Base-by-base conservation (phyloP, 805 yeast species). In the Suhomyces prunicola region DNA sequence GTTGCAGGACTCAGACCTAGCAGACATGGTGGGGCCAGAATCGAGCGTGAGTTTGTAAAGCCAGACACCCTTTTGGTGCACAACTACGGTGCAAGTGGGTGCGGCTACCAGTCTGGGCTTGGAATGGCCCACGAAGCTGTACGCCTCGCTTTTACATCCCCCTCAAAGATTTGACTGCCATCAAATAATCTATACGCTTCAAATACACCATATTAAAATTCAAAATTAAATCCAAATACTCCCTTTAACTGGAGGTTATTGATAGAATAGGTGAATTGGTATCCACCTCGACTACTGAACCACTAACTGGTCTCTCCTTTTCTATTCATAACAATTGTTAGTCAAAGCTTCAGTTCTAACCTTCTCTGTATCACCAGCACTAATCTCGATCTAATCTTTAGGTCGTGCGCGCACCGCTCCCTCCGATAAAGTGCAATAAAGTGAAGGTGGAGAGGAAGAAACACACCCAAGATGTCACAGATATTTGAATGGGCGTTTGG, bases 401-500 rank as follows among this genome's bases (percentile, higher is more conserved):
- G 42, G 42, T 17, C 42, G 42, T 39, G 42, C 42, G 24, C 42
- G 42, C 13, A 39, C 42, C 42, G 42, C 42, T 19, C 22, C 41
- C 9, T 9, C 42, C 24, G 42, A 39, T 39, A 39, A 39, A 39
- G 42, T 39, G 42, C 6, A 39, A 24, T 6, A 13, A 12, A 19
- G 19, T 19, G 19, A 19, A 19, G 19, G 19, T 19, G 19, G 19
- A 19, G 19, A 19, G 19, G 19, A 19, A 19, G 19, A 3, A 19
- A 39, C 23, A 19, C n/a, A 39, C 6, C 13, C 22, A 19, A 39
- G 35, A 53, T 53, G 56, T 51, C 56, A 13, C 56, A 47, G 46
- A 24, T 53, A 44, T 82, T 94, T 59, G 96, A 92, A 64, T 94
- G 98, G 98, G 90, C 89, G 26, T 94, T 94, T 73, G 99, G 99